Evolutionary conservation across 805 yeast species (phyloP).

Genomic region (Myxozyma neotropica): DNA sequence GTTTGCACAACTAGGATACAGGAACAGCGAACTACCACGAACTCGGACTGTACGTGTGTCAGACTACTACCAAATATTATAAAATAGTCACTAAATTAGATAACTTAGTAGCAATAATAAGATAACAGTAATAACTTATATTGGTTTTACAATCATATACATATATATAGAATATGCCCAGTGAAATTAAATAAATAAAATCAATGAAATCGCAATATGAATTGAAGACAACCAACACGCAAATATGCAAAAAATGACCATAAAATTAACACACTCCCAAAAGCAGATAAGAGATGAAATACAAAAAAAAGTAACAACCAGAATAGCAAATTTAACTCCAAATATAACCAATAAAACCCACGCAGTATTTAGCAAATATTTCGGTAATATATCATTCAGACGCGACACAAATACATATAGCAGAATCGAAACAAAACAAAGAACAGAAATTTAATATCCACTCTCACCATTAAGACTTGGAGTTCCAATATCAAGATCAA

Average conservation of each 20-base stretch:
- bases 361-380: neutral
- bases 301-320: neutral
- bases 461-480: slow-evolving; percentile 45
- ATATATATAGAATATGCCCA: no score
- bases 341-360: neutral
- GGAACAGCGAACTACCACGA: no score
- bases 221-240: neutral
- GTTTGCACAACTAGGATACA: no score
- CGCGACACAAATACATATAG: neutral
- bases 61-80: no score
- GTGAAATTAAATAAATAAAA: no score
- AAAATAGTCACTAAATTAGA: no score
- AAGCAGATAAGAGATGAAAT: neutral
- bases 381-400: neutral
- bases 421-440: neutral
- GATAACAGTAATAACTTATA: no score
- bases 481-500: slow-evolving; percentile 41
- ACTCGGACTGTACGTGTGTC: no score
- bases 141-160: no score
- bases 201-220: no score
- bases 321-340: neutral
- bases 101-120: no score
- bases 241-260: neutral
- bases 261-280: neutral
- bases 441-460: neutral